Conservation (phyloP, 1,139 yeast species). For the Yamadazyma sp. region DNA sequence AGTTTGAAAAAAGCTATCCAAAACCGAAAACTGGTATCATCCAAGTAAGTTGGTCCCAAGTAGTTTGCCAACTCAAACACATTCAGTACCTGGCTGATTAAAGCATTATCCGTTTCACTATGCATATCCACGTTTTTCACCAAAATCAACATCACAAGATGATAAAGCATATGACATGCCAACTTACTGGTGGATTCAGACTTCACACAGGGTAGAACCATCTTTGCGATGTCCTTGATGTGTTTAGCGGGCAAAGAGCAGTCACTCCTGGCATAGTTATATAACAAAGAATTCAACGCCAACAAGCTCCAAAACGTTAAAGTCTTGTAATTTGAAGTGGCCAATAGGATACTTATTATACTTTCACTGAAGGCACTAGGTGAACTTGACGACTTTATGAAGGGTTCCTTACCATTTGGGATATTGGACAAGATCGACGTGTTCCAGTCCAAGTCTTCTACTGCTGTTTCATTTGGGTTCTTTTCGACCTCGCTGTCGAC, state of each 20-base stretch:
- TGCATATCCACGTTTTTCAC: slow-evolving; percentile 3
- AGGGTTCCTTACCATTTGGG: not conserved
- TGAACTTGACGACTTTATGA: not conserved
- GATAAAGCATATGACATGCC: slow-evolving; percentile 8
- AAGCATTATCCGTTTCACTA: slow-evolving; percentile 7
- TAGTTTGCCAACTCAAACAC: slow-evolving; percentile 54
- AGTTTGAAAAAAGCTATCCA: slow-evolving; percentile 51
- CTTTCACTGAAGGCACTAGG: not conserved
- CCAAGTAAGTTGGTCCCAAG: slow-evolving; percentile 54
- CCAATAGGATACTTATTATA: slow-evolving; percentile 4
- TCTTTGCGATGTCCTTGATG: slow-evolving; percentile 6
- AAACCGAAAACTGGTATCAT: slow-evolving; percentile 48
- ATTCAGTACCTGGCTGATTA: slow-evolving; percentile 47
- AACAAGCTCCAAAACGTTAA: slow-evolving; percentile 11
- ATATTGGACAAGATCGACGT: not conserved
- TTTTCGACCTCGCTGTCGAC: not conserved
- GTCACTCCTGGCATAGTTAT: slow-evolving; percentile 5
- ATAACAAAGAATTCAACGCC: slow-evolving; percentile 12
- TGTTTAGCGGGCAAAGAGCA: slow-evolving; percentile 1
- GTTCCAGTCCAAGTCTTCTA: not conserved
- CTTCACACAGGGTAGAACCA: slow-evolving; percentile 12
- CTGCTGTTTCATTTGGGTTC: not conserved
- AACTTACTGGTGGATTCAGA: slow-evolving; percentile 8
- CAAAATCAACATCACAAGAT: slow-evolving; percentile 6
- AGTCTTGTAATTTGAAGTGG: slow-evolving; percentile 5